Evolutionary conservation across 768 basidiomycete species (phyloP).

Genomic region (Neoboletus brunneissimus): DNA sequence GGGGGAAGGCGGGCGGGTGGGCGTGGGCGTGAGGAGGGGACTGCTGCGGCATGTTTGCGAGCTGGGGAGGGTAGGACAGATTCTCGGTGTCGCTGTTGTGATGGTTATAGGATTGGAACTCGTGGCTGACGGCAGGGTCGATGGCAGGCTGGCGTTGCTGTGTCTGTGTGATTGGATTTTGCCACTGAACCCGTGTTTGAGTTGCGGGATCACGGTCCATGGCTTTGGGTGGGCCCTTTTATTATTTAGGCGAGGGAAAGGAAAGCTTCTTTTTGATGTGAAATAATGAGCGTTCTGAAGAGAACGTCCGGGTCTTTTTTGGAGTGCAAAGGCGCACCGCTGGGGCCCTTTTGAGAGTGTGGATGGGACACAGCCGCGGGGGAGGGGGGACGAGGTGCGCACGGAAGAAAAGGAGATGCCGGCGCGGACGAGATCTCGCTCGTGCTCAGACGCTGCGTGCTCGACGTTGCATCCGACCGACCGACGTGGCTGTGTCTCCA

Average conservation of each 20-base stretch:
- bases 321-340: constrained; percentile 3
- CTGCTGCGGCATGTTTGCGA: constrained; percentile 32
- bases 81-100: constrained; percentile 22
- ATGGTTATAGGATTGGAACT: constrained; percentile 34
- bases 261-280: constrained; percentile 35
- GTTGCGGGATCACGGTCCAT: constrained; percentile 36
- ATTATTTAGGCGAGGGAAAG: constrained; percentile 38
- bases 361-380: constrained; percentile 17
- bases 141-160: constrained; percentile 33
- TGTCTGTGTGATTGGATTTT: constrained; percentile 33
- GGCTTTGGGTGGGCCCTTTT: constrained; percentile 30
- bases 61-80: constrained; percentile 26
- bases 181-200: constrained; percentile 36
- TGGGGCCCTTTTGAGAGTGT: constrained; percentile 18
- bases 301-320: constrained; percentile 26
- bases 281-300: constrained; percentile 29
- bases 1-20: constrained; percentile 37
- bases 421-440: constrained; percentile 10
- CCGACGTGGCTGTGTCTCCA: constrained; percentile 35
- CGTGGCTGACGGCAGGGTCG: constrained; percentile 35
- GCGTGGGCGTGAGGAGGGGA: constrained; percentile 30
- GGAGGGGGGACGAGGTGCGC: not conserved
- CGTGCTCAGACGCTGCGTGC: constrained; percentile 4
- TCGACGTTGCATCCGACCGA: constrained; percentile 35
- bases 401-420: constrained; percentile 15